phyloP scores from a whole-genome alignment of 129 eudicot species.

The Flaveria ramosissima region DNA sequence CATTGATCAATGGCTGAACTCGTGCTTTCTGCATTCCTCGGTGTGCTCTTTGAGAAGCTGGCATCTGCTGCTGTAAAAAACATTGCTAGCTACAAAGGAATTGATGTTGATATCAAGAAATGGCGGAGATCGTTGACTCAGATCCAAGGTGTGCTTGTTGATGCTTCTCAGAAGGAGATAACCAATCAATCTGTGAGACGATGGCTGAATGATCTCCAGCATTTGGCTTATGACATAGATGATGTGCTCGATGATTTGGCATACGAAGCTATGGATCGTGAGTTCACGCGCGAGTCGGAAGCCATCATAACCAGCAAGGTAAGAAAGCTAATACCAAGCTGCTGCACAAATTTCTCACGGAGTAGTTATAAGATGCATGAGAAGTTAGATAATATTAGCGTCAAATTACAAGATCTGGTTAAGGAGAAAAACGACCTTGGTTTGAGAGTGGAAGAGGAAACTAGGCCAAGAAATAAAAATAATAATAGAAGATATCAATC shows the following conservation, averaged over 20 bases:
- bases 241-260: neutral
- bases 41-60: neutral
- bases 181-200: neutral
- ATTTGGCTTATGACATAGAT: conserved; percentile 7
- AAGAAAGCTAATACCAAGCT: neutral
- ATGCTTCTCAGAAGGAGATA: conserved; percentile 13
- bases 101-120: neutral
- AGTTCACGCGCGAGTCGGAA: neutral
- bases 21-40: neutral
- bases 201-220: conserved; percentile 13
- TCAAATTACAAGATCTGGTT: neutral
- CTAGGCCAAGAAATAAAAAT: neutral
- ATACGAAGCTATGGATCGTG: neutral
- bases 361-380: neutral
- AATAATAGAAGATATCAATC: neutral
- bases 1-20: neutral
- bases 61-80: neutral
- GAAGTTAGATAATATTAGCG: neutral
- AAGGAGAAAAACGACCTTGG: neutral
- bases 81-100: neutral
- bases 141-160: neutral
- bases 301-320: neutral
- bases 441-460: neutral
- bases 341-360: neutral
- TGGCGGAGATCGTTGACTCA: neutral